These are phyloP conservation scores for Pleurotus citrinopileatus DNA, from an alignment of 768 basidiomycete genomes.

Conservation along the genomic window DNA sequence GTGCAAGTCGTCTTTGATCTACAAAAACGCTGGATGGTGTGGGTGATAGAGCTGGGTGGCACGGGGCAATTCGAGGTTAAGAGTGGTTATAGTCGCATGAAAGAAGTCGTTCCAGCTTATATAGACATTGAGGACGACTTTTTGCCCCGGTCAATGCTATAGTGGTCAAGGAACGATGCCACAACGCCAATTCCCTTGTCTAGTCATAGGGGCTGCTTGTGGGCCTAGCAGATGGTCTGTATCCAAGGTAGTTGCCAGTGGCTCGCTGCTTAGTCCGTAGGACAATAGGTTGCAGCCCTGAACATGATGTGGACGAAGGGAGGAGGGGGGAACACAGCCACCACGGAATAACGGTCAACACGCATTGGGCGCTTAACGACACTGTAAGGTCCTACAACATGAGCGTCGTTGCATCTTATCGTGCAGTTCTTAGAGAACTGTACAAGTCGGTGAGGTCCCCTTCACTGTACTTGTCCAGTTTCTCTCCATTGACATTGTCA, in stretches of 20 bases:
- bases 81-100: background rate
- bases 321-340: background rate
- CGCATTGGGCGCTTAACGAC: background rate
- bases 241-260: background rate
- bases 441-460: constrained; percentile 51
- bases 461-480: no score
- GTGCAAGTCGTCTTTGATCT: background rate
- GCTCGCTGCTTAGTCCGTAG: background rate
- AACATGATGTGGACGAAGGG: background rate
- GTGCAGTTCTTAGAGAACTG: constrained; percentile 52
- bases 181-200: background rate
- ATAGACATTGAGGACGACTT: background rate
- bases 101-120: background rate
- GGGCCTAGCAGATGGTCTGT: background rate
- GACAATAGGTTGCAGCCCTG: constrained; percentile 1
- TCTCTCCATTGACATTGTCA: background rate
- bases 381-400: background rate
- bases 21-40: background rate
- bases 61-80: background rate
- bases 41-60: background rate
- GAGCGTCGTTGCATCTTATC: constrained; percentile 30
- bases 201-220: background rate
- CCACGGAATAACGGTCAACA: background rate
- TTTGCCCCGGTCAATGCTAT: constrained; percentile 8
- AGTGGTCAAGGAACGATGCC: background rate